Evolutionary conservation across 2,329 filamentous ascomycete species (phyloP), one percentile per base, ranked within the genome.

Genomic region (Calonectria fujianensis): DNA sequence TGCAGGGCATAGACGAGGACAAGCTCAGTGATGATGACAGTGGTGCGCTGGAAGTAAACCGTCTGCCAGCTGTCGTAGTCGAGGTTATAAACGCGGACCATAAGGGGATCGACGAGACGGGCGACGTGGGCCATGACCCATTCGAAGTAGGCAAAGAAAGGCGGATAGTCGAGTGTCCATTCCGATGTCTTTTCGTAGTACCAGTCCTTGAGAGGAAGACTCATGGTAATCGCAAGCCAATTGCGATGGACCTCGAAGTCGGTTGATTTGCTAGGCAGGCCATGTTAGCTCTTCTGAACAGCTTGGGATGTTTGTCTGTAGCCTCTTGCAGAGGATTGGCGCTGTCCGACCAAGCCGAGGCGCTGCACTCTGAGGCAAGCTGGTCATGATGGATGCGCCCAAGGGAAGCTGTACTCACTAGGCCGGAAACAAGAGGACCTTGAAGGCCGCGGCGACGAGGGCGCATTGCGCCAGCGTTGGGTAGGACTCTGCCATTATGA

Each of bases 211-310:
- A 96, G 86, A 4, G 96, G 95, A 27, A 98, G 90, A 75, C 94
- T 98, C 86, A 98, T 90, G 6, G 97, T 98, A 80, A 98, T 95
- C 77, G 97, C 97, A 51, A 99, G 92, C 97, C 97, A 99, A 88
- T 99, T 99, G 78, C 97, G 93, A 86, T 99, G 97, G 70, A 99
- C 97, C 86, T 99, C 97, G 82, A 99, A 99, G 85, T 99, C 97
- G 80, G 97, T 99, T 8, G 97, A 99, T 89, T 98, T 98, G 89
- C 96, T 98, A 85, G 27, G 31, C 39, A 45, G 51, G 24, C 18
- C n/a, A 37, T 24, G 32, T 73, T 45, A 74, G 72, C 63, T 31
- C 20, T 45, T 41, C 10, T 57, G 39, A 29, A 45, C 45, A 59
- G 1, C 39, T 35, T 41, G 32, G 1, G 18, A 24, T 18, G 45